A percentile compares a stretch with the other conserved stretches of the same genome.
Conservation (phyloP, 169 alveolate species). For the Plasmodium chabaudi region DNA sequence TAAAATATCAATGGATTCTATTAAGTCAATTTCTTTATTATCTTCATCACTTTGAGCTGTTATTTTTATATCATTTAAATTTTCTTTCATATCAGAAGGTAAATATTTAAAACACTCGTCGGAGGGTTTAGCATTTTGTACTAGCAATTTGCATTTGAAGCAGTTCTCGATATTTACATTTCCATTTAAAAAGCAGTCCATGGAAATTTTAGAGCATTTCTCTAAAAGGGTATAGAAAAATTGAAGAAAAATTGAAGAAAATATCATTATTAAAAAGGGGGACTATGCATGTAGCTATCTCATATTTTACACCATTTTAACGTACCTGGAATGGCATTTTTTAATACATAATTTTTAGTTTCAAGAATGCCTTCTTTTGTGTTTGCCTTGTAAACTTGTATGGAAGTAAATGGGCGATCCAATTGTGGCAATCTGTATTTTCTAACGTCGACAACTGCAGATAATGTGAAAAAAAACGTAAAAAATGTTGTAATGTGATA, state of each 20-base stretch:
- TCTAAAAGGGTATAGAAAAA: conserved; percentile 3
- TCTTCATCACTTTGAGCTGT: conserved; percentile 20
- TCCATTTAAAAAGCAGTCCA: conserved; percentile 40
- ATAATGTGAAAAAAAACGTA: not conserved
- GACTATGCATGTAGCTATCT: not conserved
- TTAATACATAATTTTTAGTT: conserved; percentile 24
- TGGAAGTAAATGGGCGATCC: conserved; percentile 42
- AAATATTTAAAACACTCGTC: conserved; percentile 33
- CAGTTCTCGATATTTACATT: conserved; percentile 40
- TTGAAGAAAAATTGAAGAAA: not conserved
- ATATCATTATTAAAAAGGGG: no score
- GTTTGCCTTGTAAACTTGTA: conserved; percentile 37
- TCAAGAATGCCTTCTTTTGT: conserved; percentile 12
- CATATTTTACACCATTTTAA: not conserved
- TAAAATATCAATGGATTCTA: conserved; percentile 12
- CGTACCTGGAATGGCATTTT: conserved; percentile 31
- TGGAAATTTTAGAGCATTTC: conserved; percentile 19
- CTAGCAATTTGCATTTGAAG: conserved; percentile 21
- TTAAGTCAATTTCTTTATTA: conserved; percentile 21
- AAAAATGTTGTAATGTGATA: not conserved
- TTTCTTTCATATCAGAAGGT: conserved; percentile 9
- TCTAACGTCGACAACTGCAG: conserved; percentile 12
- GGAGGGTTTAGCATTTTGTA: not conserved
- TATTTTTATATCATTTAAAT: conserved; percentile 1
- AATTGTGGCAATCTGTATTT: conserved; percentile 24